Conservation (phyloP, 2,329 filamentous ascomycete genomes). For the Cyphellophora attinorum region DNA sequence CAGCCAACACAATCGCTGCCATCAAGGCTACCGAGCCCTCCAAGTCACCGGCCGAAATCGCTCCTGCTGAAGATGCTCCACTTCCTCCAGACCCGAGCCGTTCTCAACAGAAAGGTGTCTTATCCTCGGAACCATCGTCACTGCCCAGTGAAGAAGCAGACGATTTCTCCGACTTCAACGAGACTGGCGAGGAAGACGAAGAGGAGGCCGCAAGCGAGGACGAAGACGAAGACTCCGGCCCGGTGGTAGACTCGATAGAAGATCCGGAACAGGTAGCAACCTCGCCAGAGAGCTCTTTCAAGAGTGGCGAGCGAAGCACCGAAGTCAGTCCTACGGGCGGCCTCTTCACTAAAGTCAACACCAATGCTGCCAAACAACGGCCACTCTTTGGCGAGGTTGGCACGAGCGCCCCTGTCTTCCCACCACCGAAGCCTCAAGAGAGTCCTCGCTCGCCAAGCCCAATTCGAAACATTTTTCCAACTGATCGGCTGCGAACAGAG, state of each 20-base stretch:
- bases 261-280: conserved; percentile 26
- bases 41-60: conserved; percentile 7
- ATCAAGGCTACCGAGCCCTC: conserved; percentile 3
- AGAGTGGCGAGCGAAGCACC: conserved; percentile 25
- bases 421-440: conserved; percentile 26
- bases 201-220: conserved; percentile 27
- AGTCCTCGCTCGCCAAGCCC: conserved; percentile 38
- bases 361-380: conserved; percentile 19
- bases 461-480: conserved; percentile 24
- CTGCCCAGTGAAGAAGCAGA: conserved; percentile 8
- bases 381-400: conserved; percentile 36
- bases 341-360: conserved; percentile 28
- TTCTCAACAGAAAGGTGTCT: conserved; percentile 5
- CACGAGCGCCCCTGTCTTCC: conserved; percentile 25
- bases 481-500: conserved; percentile 23
- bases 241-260: conserved; percentile 14
- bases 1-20: conserved; percentile 7
- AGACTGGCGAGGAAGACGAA: conserved; percentile 37
- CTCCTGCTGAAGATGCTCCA: conserved; percentile 14
- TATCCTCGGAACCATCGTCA: conserved; percentile 1
- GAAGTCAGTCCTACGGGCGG: conserved; percentile 29
- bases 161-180: conserved; percentile 25
- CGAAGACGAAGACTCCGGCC: conserved; percentile 8
- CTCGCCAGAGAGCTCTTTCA: conserved; percentile 37
- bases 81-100: conserved; percentile 24